Evolutionary conservation across 805 yeast genomes (phyloP).

Genomic region (Debaryomyces hansenii): DNA sequence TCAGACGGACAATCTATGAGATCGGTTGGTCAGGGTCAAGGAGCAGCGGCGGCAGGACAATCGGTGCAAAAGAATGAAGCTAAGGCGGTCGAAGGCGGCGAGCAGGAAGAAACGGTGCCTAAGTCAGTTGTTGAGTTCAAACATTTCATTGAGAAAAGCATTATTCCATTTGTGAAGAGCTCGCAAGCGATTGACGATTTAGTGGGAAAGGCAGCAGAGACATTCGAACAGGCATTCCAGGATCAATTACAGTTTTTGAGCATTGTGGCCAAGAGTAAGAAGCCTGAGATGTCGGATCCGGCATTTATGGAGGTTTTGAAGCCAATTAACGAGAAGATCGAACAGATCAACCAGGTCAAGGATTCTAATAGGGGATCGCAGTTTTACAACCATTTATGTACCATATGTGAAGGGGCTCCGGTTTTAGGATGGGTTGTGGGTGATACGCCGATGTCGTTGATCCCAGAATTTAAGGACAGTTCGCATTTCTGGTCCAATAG

Average conservation of each 20-base stretch:
- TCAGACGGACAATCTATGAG: constrained; percentile 1
- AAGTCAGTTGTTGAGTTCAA: constrained; percentile 55
- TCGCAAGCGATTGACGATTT: constrained; percentile 57
- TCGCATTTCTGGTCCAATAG: constrained; percentile 95
- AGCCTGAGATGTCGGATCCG: constrained; percentile 61
- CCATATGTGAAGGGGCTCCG: constrained; percentile 87
- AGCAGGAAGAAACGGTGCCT: constrained; percentile 28
- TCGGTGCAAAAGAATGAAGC: background rate
- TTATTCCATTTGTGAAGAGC: constrained; percentile 58
- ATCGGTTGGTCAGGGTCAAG: constrained; percentile 2
- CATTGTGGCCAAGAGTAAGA: constrained; percentile 58
- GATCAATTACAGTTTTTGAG: constrained; percentile 60
- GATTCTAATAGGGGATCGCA: constrained; percentile 73
- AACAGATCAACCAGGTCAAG: constrained; percentile 59
- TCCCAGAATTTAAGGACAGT: constrained; percentile 84
- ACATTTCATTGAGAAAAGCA: constrained; percentile 47
- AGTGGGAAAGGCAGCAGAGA: constrained; percentile 55
- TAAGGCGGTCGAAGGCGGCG: background rate
- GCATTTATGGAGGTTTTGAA: constrained; percentile 54
- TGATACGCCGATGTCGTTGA: constrained; percentile 69
- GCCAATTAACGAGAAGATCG: constrained; percentile 67
- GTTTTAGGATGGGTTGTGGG: constrained; percentile 88
- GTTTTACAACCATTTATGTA: constrained; percentile 68
- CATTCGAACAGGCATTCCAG: constrained; percentile 53
- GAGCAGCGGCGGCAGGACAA: constrained; percentile 9